phyloP scores from a whole-genome alignment of 305 asterid species.

The Fraxinus platypoda region DNA sequence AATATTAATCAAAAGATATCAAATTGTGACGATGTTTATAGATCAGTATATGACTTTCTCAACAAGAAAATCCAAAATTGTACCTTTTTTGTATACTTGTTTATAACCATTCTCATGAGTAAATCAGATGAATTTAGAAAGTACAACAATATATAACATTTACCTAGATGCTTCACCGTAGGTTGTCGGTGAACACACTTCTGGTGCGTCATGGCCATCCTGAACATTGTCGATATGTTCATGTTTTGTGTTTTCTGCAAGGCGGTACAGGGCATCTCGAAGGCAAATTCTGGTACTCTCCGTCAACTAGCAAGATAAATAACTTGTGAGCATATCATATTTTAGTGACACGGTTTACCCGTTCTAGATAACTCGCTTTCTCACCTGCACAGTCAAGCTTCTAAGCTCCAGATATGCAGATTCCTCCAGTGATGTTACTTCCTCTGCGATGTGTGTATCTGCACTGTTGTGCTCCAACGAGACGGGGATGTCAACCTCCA shows the following conservation, averaged over 20 bases:
- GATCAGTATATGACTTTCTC: not conserved
- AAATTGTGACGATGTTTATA: not conserved
- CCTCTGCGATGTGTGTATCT: conserved; percentile 18
- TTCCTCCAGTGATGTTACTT: conserved; percentile 32
- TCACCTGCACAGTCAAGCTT: conserved; percentile 41
- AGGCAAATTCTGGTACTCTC: conserved; percentile 46
- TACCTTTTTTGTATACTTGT: not conserved
- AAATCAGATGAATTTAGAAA: conserved; percentile 1
- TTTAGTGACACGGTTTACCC: not conserved
- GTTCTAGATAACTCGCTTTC: conserved; percentile 1
- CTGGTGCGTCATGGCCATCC: conserved; percentile 10
- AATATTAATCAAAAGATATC: not conserved
- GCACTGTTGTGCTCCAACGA: conserved; percentile 24
- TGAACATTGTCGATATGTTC: conserved; percentile 23
- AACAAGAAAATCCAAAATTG: not conserved
- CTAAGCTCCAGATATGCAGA: conserved; percentile 39
- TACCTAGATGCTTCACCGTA: conserved; percentile 32
- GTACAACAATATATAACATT: not conserved
- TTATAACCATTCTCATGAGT: not conserved
- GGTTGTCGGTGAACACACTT: conserved; percentile 9
- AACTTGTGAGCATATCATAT: conserved; percentile 8
- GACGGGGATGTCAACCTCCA: conserved; percentile 15
- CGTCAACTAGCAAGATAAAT: conserved; percentile 35
- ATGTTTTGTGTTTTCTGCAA: conserved; percentile 47
- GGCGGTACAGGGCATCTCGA: conserved; percentile 58